phyloP scores from a whole-genome alignment of 2,329 filamentous ascomycete genomes.

The Dactylonectria estremocensis region DNA sequence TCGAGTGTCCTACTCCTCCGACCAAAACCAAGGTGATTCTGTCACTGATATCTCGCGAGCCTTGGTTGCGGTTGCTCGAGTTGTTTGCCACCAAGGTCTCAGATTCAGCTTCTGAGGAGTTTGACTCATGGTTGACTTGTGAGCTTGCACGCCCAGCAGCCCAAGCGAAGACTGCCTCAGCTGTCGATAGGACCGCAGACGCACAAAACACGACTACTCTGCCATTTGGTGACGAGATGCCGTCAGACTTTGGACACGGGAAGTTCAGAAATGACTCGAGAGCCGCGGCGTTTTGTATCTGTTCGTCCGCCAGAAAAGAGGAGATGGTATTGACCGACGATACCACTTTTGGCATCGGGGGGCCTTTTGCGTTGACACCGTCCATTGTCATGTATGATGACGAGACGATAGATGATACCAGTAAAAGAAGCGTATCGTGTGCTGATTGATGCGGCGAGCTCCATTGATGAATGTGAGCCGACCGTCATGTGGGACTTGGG shows the following conservation, averaged over 20 bases:
- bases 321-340: constrained; percentile 32
- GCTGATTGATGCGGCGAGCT: background rate
- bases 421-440: background rate
- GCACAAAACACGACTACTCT: constrained; percentile 37
- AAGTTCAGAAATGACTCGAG: constrained; percentile 21
- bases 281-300: constrained; percentile 25
- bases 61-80: background rate
- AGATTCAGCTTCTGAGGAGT: background rate
- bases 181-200: constrained; percentile 36
- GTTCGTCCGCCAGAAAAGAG: constrained; percentile 35
- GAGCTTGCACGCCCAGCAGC: constrained; percentile 1
- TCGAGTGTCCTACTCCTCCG: constrained; percentile 45
- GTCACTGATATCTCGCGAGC: background rate
- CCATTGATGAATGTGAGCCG: background rate
- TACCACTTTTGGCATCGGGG: background rate
- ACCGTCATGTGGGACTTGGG: background rate
- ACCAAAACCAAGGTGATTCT: constrained; percentile 33
- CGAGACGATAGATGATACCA: background rate
- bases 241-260: background rate
- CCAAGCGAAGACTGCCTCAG: constrained; percentile 36
- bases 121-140: background rate
- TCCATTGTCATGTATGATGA: background rate
- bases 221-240: background rate
- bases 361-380: background rate
- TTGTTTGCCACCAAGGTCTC: background rate